Evolutionary conservation across 768 basidiomycete species (phyloP).

Genomic region (Calocybe gangraenosa): DNA sequence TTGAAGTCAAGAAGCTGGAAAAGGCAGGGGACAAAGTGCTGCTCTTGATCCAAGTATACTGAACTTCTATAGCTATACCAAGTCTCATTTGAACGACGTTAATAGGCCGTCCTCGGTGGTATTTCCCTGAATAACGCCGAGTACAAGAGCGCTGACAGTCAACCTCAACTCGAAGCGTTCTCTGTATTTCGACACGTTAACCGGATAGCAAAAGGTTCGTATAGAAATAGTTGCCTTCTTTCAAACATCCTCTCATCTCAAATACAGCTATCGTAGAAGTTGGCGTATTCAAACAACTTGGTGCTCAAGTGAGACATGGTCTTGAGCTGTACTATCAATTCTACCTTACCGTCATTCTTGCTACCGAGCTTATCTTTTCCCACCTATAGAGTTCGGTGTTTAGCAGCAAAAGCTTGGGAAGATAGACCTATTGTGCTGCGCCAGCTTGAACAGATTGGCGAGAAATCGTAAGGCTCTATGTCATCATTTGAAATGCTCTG

Average conservation of each 20-base stretch:
- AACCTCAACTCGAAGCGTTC: slow-evolving; percentile 66
- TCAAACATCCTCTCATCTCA: slow-evolving; percentile 2
- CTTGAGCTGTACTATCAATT: slow-evolving; percentile 62
- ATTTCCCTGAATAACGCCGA: slow-evolving; percentile 67
- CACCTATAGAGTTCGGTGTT: slow-evolving; percentile 60
- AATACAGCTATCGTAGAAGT: slow-evolving; percentile 74
- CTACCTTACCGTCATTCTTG: neutral
- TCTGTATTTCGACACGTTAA: slow-evolving; percentile 70
- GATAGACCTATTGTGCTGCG: slow-evolving; percentile 78
- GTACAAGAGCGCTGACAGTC: slow-evolving; percentile 67
- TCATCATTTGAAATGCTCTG: neutral
- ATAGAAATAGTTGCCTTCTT: neutral
- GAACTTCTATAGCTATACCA: neutral
- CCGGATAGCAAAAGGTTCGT: slow-evolving; percentile 71
- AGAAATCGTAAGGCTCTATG: slow-evolving; percentile 66
- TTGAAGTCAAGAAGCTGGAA: slow-evolving; percentile 64
- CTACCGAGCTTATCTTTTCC: neutral
- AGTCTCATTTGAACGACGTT: neutral
- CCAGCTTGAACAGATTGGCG: slow-evolving; percentile 88
- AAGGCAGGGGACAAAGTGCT: slow-evolving; percentile 76
- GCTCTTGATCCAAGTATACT: slow-evolving; percentile 68
- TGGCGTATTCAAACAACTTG: slow-evolving; percentile 59
- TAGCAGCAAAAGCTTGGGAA: slow-evolving; percentile 90
- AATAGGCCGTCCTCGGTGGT: slow-evolving; percentile 66
- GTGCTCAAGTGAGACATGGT: slow-evolving; percentile 64